phyloP scores from a whole-genome alignment of 345 rosid species.

The Pseudoturritis turrita region DNA sequence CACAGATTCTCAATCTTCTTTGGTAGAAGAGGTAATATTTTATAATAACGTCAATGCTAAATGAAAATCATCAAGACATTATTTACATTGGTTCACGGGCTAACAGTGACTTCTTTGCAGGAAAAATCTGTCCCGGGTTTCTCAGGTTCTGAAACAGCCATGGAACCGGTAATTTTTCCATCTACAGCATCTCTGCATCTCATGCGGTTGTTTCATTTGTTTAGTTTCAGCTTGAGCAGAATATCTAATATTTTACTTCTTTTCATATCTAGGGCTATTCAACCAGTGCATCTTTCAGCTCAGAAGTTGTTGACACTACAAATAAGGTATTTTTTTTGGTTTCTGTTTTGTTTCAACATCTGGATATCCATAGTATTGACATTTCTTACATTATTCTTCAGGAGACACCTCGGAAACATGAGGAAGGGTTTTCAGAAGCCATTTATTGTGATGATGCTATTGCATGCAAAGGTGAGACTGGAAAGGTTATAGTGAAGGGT shows the following conservation, averaged over 20 bases:
- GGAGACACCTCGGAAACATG: conserved; percentile 6
- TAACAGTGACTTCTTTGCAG: conserved; percentile 13
- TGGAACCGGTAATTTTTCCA: conserved; percentile 16
- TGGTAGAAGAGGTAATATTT: conserved; percentile 21
- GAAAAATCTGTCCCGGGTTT: conserved; percentile 15
- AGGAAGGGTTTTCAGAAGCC: conserved; percentile 6
- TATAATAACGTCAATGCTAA: not conserved
- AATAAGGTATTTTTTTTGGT: not conserved
- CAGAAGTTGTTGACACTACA: not conserved
- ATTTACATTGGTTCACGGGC: not conserved
- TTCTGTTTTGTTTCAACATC: not conserved
- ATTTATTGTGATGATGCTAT: not conserved
- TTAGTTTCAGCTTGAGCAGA: not conserved
- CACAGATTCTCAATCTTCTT: conserved; percentile 11
- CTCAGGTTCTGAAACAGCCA: conserved; percentile 13
- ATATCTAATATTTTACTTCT: not conserved
- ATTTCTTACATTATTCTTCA: not conserved
- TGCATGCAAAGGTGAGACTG: conserved; percentile 22
- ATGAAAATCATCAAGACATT: not conserved
- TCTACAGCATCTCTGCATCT: not conserved
- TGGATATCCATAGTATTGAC: not conserved
- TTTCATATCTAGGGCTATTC: conserved; percentile 1
- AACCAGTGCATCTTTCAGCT: not conserved
- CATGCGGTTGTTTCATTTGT: not conserved
- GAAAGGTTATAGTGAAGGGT: not conserved